These are phyloP conservation scores for Strobilomyces dryophilus DNA, from an alignment of 768 basidiomycete genomes.

Conservation along the genomic window DNA sequence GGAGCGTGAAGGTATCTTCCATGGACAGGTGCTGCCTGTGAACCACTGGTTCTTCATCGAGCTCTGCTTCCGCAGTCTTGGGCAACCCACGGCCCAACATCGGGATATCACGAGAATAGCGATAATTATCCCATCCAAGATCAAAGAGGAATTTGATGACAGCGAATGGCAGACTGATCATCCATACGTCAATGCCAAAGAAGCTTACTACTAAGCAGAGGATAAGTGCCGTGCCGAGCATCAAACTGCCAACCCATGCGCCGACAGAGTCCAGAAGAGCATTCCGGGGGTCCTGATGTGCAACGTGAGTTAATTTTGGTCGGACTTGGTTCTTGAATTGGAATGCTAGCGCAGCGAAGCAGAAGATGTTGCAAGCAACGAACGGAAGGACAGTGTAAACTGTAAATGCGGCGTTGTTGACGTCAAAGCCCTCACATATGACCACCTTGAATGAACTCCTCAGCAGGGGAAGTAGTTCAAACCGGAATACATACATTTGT, in stretches of 20 bases:
- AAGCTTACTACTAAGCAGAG: slow-evolving; percentile 75
- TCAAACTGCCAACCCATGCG: slow-evolving; percentile 65
- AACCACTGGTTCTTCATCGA: neutral
- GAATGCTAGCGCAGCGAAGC: slow-evolving; percentile 50
- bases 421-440: slow-evolving; percentile 77
- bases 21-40: neutral
- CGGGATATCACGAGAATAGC: slow-evolving; percentile 27
- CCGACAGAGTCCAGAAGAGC: slow-evolving; percentile 74
- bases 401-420: slow-evolving; percentile 76
- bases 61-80: neutral
- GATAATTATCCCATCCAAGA: slow-evolving; percentile 52
- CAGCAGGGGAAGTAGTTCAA: neutral
- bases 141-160: slow-evolving; percentile 69
- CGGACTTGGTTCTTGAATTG: slow-evolving; percentile 60
- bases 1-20: neutral
- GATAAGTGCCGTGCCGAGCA: slow-evolving; percentile 64
- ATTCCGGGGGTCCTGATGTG: slow-evolving; percentile 46
- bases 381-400: slow-evolving; percentile 83
- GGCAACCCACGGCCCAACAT: slow-evolving; percentile 8
- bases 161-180: slow-evolving; percentile 81
- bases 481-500: slow-evolving; percentile 56
- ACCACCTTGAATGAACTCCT: slow-evolving; percentile 43
- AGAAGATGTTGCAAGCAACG: slow-evolving; percentile 58
- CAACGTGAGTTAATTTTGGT: slow-evolving; percentile 34
- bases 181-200: slow-evolving; percentile 78